A percentile compares a stretch with the other conserved stretches of the same genome.
These are phyloP conservation scores for Talaromyces marneffei DNA, from an alignment of 2,329 filamentous ascomycete species.

Conservation along the genomic window DNA sequence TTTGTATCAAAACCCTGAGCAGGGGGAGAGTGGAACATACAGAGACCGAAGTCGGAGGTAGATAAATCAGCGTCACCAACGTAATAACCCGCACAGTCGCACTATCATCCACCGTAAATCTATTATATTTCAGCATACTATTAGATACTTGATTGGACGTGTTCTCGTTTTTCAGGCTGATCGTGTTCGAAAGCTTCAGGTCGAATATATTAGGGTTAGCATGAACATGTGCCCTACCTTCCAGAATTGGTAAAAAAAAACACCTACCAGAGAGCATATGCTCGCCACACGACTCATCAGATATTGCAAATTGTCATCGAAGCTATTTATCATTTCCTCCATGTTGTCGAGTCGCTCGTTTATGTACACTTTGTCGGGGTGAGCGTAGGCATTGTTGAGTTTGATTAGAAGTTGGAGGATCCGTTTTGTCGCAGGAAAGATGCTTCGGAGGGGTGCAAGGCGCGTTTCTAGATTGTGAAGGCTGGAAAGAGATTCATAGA, in stretches of 20 bases:
- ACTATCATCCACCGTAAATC: conserved; percentile 21
- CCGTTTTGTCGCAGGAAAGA: background rate
- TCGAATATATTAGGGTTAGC: background rate
- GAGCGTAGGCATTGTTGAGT: background rate
- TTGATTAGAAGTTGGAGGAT: background rate
- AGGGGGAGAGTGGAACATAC: conserved; percentile 22
- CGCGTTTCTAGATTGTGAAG: background rate
- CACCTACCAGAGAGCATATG: background rate
- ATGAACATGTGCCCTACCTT: background rate
- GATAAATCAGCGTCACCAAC: conserved; percentile 27
- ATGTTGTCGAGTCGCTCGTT: background rate
- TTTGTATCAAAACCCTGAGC: background rate
- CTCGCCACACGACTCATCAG: background rate
- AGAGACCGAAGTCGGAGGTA: conserved; percentile 35
- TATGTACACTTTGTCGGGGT: background rate
- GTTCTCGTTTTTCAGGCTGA: conserved; percentile 12
- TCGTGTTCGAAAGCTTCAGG: background rate
- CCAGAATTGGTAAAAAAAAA: background rate
- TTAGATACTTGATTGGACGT: background rate
- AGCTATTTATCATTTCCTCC: background rate
- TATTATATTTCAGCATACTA: background rate
- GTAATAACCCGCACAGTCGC: conserved; percentile 26
- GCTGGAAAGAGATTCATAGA: background rate
- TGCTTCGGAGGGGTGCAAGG: background rate
- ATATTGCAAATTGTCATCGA: background rate